These are phyloP conservation scores for Diophrys appendiculata DNA, from an alignment of 73 alveolate genomes.

Conservation along the genomic window DNA sequence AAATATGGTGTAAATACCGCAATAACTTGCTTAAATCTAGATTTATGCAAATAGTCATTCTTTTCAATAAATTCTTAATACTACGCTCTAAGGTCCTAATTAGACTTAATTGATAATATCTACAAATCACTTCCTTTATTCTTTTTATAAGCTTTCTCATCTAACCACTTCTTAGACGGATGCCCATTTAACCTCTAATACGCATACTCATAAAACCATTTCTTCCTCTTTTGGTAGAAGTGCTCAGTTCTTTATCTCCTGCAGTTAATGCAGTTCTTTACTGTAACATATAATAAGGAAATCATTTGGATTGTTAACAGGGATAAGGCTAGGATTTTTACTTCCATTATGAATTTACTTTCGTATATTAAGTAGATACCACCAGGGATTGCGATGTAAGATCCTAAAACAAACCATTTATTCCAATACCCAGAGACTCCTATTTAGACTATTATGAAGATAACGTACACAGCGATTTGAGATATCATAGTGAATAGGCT, in stretches of 20 bases:
- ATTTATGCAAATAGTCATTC: too few species aligned
- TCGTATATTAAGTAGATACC: neutral
- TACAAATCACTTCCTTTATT: too few species aligned
- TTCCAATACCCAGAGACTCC: neutral
- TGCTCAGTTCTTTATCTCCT: neutral
- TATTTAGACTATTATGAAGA: neutral
- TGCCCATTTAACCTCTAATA: neutral
- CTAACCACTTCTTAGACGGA: neutral
- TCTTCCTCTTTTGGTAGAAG: neutral
- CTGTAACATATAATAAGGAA: neutral
- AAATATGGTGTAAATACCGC: too few species aligned
- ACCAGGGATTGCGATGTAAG: neutral
- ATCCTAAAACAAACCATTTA: neutral
- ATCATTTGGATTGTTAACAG: too few species aligned
- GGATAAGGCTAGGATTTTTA: neutral
- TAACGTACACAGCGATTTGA: too few species aligned
- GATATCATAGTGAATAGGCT: too few species aligned
- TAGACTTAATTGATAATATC: too few species aligned
- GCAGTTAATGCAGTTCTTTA: neutral
- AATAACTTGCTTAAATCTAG: too few species aligned
- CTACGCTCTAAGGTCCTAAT: too few species aligned
- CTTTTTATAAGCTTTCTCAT: neutral
- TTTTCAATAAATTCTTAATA: too few species aligned
- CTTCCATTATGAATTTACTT: neutral
- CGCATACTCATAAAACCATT: neutral